These are phyloP conservation scores for Clonostachys solani DNA, from an alignment of 2,329 filamentous ascomycete species.

Conservation along the genomic window DNA sequence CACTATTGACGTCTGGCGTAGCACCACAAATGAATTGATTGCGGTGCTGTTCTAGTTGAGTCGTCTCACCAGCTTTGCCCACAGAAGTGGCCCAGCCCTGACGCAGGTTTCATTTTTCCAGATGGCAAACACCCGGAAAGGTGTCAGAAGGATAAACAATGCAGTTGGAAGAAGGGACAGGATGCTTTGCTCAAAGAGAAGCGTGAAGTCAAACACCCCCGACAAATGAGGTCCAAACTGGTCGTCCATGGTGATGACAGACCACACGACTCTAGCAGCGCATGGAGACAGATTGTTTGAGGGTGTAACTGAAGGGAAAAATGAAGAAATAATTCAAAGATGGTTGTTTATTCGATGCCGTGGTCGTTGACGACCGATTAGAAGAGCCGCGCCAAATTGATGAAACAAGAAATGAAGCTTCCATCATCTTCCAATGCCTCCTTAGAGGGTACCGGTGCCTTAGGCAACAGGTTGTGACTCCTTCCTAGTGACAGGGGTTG, in stretches of 20 bases:
- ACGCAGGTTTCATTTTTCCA: constrained; percentile 4
- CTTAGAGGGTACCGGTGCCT: too few relatives aligned
- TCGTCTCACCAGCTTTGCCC: constrained; percentile 9
- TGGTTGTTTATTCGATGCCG: too few relatives aligned
- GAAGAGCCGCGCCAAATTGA: too few relatives aligned
- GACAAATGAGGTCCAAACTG: constrained; percentile 15
- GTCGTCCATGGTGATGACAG: constrained; percentile 3
- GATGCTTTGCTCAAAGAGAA: constrained; percentile 35
- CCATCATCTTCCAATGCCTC: too few relatives aligned
- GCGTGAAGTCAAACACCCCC: constrained; percentile 37
- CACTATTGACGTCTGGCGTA: constrained; percentile 5
- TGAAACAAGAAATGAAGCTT: too few relatives aligned
- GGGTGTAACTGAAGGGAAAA: too few relatives aligned
- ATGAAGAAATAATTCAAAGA: too few relatives aligned
- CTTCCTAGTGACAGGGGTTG: too few relatives aligned
- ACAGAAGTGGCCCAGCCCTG: constrained; percentile 5
- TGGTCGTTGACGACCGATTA: too few relatives aligned
- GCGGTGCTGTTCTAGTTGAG: constrained; percentile 6
- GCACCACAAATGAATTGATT: constrained; percentile 10
- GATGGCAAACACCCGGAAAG: constrained; percentile 9
- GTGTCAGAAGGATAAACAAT: constrained; percentile 17
- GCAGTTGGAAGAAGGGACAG: constrained; percentile 17
- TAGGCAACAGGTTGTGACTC: too few relatives aligned
- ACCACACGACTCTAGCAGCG: too few relatives aligned
- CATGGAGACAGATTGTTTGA: too few relatives aligned